A percentile compares a stretch with the other conserved stretches of the same genome.
phyloP scores from a whole-genome alignment of 1,284 basidiomycete species.

The Earliella scabrosa region DNA sequence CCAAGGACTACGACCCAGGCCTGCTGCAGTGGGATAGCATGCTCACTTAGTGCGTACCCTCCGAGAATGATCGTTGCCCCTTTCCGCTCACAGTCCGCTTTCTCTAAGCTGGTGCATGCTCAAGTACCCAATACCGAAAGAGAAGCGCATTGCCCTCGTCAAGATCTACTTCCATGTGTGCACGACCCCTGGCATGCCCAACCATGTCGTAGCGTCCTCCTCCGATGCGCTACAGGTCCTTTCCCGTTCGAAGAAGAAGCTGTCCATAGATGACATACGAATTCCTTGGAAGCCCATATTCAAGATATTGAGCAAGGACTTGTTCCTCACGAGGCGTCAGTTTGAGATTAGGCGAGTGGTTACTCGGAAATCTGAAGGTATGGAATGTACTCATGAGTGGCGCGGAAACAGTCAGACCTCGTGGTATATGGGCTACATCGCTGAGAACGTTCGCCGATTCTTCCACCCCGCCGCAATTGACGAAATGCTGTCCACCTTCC shows the following conservation, averaged over 20 bases:
- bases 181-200: conserved; percentile 64
- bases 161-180: conserved; percentile 80
- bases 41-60: conserved; percentile 61
- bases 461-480: conserved; percentile 90
- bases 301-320: conserved; percentile 78
- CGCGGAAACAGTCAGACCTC: conserved; percentile 63
- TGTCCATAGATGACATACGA: conserved; percentile 82
- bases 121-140: conserved; percentile 85
- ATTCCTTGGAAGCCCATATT: conserved; percentile 90
- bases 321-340: conserved; percentile 84
- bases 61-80: conserved; percentile 13
- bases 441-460: conserved; percentile 83
- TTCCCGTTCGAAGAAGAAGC: conserved; percentile 73
- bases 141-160: conserved; percentile 76
- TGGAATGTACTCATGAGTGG: neutral
- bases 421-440: conserved; percentile 87
- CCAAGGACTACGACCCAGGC: conserved; percentile 81
- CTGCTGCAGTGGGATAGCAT: conserved; percentile 81
- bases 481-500: conserved; percentile 86
- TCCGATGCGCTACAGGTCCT: conserved; percentile 60
- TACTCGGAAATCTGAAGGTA: neutral
- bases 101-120: conserved; percentile 74
- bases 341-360: conserved; percentile 76
- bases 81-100: conserved; percentile 18
- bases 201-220: conserved; percentile 59